A percentile compares a stretch with the other conserved stretches of the same genome.
Conservation (phyloP, 768 basidiomycete species). For the Rhizopogon rudus region DNA sequence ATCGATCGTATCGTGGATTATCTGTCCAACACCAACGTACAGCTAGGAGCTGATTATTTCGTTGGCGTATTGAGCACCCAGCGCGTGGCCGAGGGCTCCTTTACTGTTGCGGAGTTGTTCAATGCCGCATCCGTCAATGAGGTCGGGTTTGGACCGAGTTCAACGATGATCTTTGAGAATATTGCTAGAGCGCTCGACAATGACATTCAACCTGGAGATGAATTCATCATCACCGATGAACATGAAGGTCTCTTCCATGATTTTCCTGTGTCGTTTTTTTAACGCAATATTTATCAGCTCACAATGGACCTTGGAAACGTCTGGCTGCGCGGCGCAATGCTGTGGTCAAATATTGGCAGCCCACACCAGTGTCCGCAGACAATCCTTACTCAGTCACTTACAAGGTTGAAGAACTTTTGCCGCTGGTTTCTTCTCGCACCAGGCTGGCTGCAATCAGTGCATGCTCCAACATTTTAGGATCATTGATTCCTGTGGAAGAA, state of each 20-base stretch:
- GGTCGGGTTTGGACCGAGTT: constrained; percentile 61
- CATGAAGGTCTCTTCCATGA: constrained; percentile 56
- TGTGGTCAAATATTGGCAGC: constrained; percentile 55
- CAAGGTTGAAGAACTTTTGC: constrained; percentile 50
- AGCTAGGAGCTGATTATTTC: constrained; percentile 67
- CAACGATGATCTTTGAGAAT: constrained; percentile 68
- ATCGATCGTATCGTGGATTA: constrained; percentile 63
- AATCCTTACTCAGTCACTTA: constrained; percentile 67
- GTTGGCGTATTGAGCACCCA: constrained; percentile 49
- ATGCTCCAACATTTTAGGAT: constrained; percentile 73
- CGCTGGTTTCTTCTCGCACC: constrained; percentile 59
- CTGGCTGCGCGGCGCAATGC: constrained; percentile 56
- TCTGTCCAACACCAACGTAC: constrained; percentile 66
- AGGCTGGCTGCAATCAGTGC: constrained; percentile 71
- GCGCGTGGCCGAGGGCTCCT: constrained; percentile 45
- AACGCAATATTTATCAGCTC: constrained; percentile 39
- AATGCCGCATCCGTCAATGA: constrained; percentile 60
- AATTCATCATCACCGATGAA: constrained; percentile 74
- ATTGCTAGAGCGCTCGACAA: constrained; percentile 56
- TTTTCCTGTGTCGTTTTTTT: background rate
- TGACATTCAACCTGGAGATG: constrained; percentile 54
- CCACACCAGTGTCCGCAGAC: constrained; percentile 38
- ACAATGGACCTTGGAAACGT: constrained; percentile 72
- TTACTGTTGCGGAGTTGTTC: constrained; percentile 53
- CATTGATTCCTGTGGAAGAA: constrained; percentile 55